phyloP scores from a whole-genome alignment of 257 asterid species.

The Solanum etuberosum region DNA sequence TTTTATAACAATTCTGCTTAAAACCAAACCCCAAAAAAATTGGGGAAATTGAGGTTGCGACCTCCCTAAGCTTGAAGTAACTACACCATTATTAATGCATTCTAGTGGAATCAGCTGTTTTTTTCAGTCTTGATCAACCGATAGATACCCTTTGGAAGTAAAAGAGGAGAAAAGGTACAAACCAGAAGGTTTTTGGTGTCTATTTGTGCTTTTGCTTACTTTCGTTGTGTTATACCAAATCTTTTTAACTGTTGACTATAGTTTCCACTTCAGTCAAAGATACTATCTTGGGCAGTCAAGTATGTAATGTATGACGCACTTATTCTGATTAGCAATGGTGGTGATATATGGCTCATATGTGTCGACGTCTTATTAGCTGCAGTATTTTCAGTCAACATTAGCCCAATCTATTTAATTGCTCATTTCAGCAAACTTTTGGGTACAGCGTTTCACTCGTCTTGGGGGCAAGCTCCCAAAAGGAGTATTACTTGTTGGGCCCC shows the following conservation, averaged over 20 bases:
- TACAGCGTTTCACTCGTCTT: constrained; percentile 87
- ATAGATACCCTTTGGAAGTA: background rate
- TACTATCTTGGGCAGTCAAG: background rate
- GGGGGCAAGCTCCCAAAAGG: constrained; percentile 99
- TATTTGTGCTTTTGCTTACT: background rate
- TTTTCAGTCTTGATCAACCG: background rate
- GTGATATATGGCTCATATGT: background rate
- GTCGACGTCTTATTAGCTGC: background rate
- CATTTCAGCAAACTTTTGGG: background rate
- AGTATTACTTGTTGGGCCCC: constrained; percentile 91
- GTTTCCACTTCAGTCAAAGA: background rate
- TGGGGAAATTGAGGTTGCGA: background rate
- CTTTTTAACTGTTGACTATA: background rate
- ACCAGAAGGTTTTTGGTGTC: background rate
- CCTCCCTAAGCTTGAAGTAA: background rate
- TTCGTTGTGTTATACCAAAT: background rate
- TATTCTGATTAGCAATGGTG: background rate
- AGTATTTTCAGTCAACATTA: background rate
- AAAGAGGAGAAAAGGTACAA: background rate
- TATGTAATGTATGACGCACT: background rate
- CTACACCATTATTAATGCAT: background rate
- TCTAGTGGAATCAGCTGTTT: background rate
- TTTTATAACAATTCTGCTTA: background rate
- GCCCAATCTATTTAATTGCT: background rate
- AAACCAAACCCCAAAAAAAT: background rate